Conservation (phyloP, 2,329 filamentous ascomycete species). For the Dactylellina cionopaga region DNA sequence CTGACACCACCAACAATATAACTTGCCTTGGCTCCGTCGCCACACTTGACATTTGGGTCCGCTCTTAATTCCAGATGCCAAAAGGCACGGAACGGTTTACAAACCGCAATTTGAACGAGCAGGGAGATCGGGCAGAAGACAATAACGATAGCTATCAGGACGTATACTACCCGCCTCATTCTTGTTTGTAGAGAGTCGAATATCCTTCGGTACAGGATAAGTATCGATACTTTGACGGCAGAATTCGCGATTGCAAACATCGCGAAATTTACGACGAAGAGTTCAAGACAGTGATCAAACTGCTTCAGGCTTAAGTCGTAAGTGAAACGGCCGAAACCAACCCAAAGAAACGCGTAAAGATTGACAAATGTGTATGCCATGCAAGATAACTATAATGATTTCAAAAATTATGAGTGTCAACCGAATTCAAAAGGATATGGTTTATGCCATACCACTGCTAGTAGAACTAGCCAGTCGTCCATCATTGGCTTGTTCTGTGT, state of each 20-base stretch:
- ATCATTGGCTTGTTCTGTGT: background rate
- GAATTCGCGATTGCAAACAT: slow-evolving; percentile 22
- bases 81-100: slow-evolving; percentile 21
- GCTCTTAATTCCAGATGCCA: slow-evolving; percentile 11
- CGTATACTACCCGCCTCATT: slow-evolving; percentile 16
- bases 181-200: slow-evolving; percentile 31
- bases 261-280: slow-evolving; percentile 13
- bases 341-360: slow-evolving; percentile 29
- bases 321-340: slow-evolving; percentile 14
- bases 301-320: slow-evolving; percentile 19
- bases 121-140: slow-evolving; percentile 27
- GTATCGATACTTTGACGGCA: slow-evolving; percentile 21
- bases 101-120: background rate
- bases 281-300: slow-evolving; percentile 14
- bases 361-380: slow-evolving; percentile 25
- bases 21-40: background rate
- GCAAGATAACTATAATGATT: slow-evolving; percentile 12
- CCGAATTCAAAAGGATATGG: background rate
- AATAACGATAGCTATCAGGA: background rate
- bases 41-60: slow-evolving; percentile 11
- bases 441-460: slow-evolving; percentile 7
- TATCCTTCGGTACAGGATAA: slow-evolving; percentile 14
- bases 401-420: background rate
- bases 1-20: slow-evolving; percentile 18
- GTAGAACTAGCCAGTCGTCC: slow-evolving; percentile 25